phyloP scores from a whole-genome alignment of 495 filamentous ascomycete genomes.

The Xeromyces bisporus region DNA sequence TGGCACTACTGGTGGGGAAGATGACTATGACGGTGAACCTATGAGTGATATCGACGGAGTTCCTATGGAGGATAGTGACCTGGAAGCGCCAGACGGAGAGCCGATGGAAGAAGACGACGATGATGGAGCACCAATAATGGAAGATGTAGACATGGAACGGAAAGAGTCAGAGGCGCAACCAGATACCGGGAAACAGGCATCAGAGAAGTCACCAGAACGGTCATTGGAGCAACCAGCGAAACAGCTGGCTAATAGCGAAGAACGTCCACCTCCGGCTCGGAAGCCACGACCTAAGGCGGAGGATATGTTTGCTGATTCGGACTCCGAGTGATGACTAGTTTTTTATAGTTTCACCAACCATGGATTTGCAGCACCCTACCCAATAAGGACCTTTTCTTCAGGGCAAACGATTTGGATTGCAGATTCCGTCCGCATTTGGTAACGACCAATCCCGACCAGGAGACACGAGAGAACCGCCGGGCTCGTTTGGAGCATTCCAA shows the following conservation, averaged over 20 bases:
- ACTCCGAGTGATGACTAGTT: conserved; percentile 33
- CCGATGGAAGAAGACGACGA: no score
- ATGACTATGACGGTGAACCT: conserved; percentile 18
- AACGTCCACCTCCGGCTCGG: conserved; percentile 15
- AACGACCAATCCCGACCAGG: no score
- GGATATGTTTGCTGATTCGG: conserved; percentile 81
- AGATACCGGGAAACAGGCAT: conserved; percentile 9
- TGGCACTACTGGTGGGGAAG: conserved; percentile 8
- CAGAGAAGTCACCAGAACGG: conserved; percentile 8
- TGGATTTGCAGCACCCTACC: no score
- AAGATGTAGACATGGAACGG: conserved; percentile 10
- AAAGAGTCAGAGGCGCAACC: conserved; percentile 7
- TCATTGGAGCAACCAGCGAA: conserved; percentile 9
- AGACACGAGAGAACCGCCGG: no score
- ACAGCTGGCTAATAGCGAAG: no score
- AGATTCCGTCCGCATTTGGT: no score
- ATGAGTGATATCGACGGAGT: conserved; percentile 34
- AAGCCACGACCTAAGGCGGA: conserved; percentile 64
- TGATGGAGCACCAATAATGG: conserved; percentile 29
- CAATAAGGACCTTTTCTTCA: no score
- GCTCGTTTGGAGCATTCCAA: no score
- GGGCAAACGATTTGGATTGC: no score
- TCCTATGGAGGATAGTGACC: conserved; percentile 38
- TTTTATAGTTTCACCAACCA: no score
- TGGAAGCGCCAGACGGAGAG: conserved; percentile 34